Evolutionary conservation across 345 rosid genomes (phyloP), one percentile per base, ranked within the genome.

Genomic region (Citrus hindsii): DNA sequence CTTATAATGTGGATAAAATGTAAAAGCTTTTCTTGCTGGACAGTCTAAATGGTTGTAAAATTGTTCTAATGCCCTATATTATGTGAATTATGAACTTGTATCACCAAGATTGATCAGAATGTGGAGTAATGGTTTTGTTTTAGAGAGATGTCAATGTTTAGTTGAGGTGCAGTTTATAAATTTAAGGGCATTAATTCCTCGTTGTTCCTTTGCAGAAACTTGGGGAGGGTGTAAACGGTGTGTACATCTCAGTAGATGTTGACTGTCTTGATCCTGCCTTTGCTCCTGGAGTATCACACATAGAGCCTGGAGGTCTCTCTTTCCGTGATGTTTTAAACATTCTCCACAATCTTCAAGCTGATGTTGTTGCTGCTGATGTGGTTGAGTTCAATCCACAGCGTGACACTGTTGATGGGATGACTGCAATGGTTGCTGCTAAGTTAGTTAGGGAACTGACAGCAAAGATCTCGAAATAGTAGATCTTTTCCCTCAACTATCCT

Each of bases 241-340:
- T 96, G 27, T 94, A 96, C 78, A 85, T 96, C 67, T 96, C 98
- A 0, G 70, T 96, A 9, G 98, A 96, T 38, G 95, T 96, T 81
- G 98, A 96, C 87, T 89, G 98, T 83, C 97, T 96, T 2, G 99
- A 96, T 82, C 99, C 99, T 4, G 98, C 98, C 27, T 96, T 96
- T 76, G 98, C 99, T 56, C 99, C 98, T 0, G 99, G 99, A 16
- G 99, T 96, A 78, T 96, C 99, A 9, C 98, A 96, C 83, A 92
- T 96, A 4, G 99, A 96, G 84, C 98, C 99, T 5, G 99, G 99
- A 32, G 99, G 98, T 66, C 98, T 96, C 73, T 88, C 97, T 40
- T 96, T 96, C 85, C 92, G 98, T 5, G 98, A 96, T 7, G 93
- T 94, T 69, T 94, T 94, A 67, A 90, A 96, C 87, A 96, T 94